Evolutionary conservation across 2,329 filamentous ascomycete species (phyloP).

Genomic region (Penicillium sp.): DNA sequence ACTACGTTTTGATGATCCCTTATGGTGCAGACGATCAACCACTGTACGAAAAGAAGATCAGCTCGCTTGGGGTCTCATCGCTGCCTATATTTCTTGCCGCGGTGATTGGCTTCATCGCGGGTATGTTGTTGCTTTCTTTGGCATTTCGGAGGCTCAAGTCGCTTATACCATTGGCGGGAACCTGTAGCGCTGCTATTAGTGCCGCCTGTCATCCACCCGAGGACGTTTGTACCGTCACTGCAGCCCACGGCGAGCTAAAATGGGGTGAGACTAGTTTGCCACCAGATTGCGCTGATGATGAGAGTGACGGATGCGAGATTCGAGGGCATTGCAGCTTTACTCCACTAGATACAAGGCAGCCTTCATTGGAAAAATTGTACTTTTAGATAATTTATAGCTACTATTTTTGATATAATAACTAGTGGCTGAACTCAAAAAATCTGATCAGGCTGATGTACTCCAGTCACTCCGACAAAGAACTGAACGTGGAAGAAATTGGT

Average conservation of each 20-base stretch:
- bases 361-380: too few species aligned
- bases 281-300: too few species aligned
- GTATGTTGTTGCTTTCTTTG: constrained; percentile 13
- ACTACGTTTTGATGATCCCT: constrained; percentile 35
- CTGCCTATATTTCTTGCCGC: constrained; percentile 4
- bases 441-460: not conserved
- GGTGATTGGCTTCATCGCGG: not conserved
- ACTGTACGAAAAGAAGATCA: not conserved
- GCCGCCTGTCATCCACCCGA: constrained; percentile 21
- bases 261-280: constrained; percentile 2
- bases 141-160: constrained; percentile 17
- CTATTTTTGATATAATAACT: not conserved
- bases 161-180: constrained; percentile 28
- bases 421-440: not conserved
- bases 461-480: not conserved
- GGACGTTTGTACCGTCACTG: not conserved
- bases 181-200: constrained; percentile 34
- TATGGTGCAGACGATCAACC: constrained; percentile 13
- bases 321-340: constrained; percentile 5
- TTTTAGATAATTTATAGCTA: too few species aligned
- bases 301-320: too few species aligned
- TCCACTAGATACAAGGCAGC: not conserved
- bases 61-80: constrained; percentile 6
- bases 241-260: not conserved
- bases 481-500: not conserved